Evolutionary conservation across 176 grass and related monocot genomes (phyloP), one percentile per base, ranked within the genome.

Genomic region (Zea luxurians): DNA sequence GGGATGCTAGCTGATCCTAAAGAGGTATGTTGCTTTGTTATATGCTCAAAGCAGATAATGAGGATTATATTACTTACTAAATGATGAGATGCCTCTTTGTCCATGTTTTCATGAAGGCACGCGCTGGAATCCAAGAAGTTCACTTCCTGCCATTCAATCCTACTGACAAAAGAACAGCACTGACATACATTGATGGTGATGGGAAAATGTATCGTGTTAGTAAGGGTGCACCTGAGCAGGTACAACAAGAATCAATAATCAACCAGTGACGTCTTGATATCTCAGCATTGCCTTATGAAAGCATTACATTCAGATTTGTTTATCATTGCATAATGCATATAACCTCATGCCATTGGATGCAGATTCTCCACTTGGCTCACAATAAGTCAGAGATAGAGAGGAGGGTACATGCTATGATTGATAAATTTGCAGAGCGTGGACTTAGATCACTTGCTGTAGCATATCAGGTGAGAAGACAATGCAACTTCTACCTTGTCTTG

Each of bases 221-320:
- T 82, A 97, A 97, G 89, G 93, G 93, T 73, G 90, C 90, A 72
- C 88, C 93, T n/a, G 90, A 97, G 70, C 93, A 97, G 87, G 93
- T 93, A 74, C 53, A 85, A 4, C 17, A 57, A 57, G 7, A 58
- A 20, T 58, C n/a, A 58, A 58, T 7, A 20, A 58, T 58, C 20
- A 58, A 58, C 17, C 54, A 18, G 2, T 58, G 54, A 20, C 20
- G 53, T 57, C 53, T 57, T 57, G 54, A 58, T 58, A 9, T 58
- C 64, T 70, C 45, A 69, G 7, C 53, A 60, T 7, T 48, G 68
- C 13, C 46, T 64, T 2, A 34, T 83, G 40, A 67, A 35, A 73
- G 18, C 20, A 50, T 71, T 64, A 46, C 48, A 34, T 53, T 47
- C 0, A 16, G 0, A 40, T 59, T 58, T 71, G 27, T 58, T 64